These are phyloP conservation scores for Copromyces sp. DNA, from an alignment of 495 filamentous ascomycete species.

Conservation along the genomic window DNA sequence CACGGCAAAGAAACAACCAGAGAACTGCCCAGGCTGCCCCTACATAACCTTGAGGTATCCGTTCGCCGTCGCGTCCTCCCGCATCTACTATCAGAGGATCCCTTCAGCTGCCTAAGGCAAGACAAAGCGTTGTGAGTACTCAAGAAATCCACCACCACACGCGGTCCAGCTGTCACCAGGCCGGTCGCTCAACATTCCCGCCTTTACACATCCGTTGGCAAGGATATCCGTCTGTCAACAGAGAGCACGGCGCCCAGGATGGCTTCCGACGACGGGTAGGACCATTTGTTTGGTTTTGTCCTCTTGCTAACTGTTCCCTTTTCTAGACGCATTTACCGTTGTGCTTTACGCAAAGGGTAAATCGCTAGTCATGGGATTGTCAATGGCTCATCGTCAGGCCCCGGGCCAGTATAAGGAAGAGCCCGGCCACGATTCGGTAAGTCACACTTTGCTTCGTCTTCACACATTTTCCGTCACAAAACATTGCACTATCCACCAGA, in stretches of 20 bases:
- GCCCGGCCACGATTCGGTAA: conserved; percentile 27
- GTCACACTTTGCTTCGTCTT: conserved; percentile 13
- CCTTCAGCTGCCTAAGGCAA: background rate
- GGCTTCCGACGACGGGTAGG: background rate
- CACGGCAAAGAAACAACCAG: background rate
- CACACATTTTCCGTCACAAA: background rate
- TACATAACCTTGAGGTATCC: background rate
- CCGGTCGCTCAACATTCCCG: background rate
- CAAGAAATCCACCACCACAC: background rate
- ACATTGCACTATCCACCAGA: background rate
- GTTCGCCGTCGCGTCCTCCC: background rate
- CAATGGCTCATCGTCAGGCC: conserved; percentile 32
- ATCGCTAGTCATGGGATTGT: conserved; percentile 23
- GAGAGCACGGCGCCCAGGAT: background rate
- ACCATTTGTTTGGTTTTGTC: background rate
- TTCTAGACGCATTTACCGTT: background rate
- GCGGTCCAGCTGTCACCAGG: background rate
- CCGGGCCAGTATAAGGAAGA: conserved; percentile 29
- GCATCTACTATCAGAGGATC: background rate
- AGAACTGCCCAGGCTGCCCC: background rate
- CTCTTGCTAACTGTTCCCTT: background rate
- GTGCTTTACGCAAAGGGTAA: background rate
- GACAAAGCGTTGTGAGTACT: background rate
- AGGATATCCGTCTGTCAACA: background rate
- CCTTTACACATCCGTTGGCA: background rate